Base-by-base conservation (phyloP, 129 eudicot genomes). In the Pulicaria dysenterica region DNA sequence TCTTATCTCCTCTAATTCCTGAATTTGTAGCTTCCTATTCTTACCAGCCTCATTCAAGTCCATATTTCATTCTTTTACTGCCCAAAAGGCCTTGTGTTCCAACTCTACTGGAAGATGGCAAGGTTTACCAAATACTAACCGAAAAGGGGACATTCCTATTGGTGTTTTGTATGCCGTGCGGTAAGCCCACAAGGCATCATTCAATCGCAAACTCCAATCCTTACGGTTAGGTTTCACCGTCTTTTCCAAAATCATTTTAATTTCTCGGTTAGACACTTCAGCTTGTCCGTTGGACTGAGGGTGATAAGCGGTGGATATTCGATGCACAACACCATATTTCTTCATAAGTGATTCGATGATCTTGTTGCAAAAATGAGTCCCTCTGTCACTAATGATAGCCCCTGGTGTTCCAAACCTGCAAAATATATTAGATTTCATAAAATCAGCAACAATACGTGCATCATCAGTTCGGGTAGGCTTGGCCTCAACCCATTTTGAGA, bases 321-420 rank as follows among this genome's bases (percentile, higher is more conserved):
- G 71, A 38, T 77, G 82, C 0, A n/a, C 16, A 10, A 77, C 82
- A 1, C 43, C 36, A 16, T 77, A 77, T 15, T 77, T 77, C 16
- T 60, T 58, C 8, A 77, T 0, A 14, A 77, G 31, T 3, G 81
- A 62, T 24, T 70, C 82, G 3, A 70, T 46, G 2, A 36, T 5
- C 11, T 55, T 7, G 47, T 78, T 78, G 37, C 82, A 76, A 50
- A 78, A 78, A 38, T 78, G 81, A 0, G 69, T 57, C 0, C 81
- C 81, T 3, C 50, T 58, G 14, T 77, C 70, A 34, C 69, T 77
- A 12, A 67, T 77, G 1, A 77, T n/a, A 1, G 41, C 75, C 24
- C 53, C n/a, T 0, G 42, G 75, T 4, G 34, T 69, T 5, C 75
- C 70, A 58, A 50, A 77, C 67, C 61, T 57, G 16, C 4, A 14